Conservation (phyloP, 345 rosid species). For the Lepidium africanum region DNA sequence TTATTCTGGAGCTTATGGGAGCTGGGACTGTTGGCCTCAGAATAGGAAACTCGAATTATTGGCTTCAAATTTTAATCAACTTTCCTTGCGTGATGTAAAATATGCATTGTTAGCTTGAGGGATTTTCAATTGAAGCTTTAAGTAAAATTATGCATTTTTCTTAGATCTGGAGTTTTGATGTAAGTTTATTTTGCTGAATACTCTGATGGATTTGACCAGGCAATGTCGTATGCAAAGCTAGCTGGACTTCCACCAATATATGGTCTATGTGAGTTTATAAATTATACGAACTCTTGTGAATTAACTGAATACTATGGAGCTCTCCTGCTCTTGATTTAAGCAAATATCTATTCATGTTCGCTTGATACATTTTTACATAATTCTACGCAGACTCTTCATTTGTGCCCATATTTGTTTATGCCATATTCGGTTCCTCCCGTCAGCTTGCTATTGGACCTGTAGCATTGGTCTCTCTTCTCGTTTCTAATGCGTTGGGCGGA, state of each 20-base stretch:
- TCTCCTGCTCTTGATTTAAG: background rate
- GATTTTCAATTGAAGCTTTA: background rate
- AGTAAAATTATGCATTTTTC: background rate
- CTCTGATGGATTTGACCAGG: slow-evolving; percentile 54
- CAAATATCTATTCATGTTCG: background rate
- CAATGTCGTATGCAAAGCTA: slow-evolving; percentile 96
- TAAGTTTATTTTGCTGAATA: background rate
- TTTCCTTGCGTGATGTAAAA: too few species aligned
- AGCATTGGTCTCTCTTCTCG: slow-evolving; percentile 95
- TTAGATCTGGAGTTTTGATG: background rate
- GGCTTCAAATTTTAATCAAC: too few species aligned
- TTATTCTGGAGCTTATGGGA: slow-evolving; percentile 2
- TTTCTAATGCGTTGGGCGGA: slow-evolving; percentile 72
- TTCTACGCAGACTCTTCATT: slow-evolving; percentile 75
- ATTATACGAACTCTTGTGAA: slow-evolving; percentile 2
- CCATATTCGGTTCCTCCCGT: slow-evolving; percentile 87
- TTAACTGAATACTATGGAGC: background rate
- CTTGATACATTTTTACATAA: slow-evolving; percentile 1
- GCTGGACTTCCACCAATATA: slow-evolving; percentile 93
- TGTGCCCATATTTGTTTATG: slow-evolving; percentile 87
- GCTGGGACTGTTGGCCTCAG: too few species aligned
- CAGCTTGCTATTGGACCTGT: slow-evolving; percentile 99
- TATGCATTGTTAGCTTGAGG: background rate
- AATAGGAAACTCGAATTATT: too few species aligned
- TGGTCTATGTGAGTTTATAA: slow-evolving; percentile 79